phyloP scores from a whole-genome alignment of 2,329 filamentous ascomycete genomes.

The Fulvia fulva region DNA sequence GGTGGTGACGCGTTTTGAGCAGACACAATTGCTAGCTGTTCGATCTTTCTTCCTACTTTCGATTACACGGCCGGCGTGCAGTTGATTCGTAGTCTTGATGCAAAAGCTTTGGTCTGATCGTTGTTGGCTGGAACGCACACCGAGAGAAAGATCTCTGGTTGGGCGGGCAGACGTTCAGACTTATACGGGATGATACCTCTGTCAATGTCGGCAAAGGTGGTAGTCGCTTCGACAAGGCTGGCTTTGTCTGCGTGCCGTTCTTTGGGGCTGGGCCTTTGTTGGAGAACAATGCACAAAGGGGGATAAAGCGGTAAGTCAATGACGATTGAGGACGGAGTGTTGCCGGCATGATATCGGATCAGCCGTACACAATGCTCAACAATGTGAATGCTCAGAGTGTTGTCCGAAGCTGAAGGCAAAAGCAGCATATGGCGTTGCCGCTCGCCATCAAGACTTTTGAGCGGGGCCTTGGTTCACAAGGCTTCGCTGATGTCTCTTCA shows the following conservation, averaged over 20 bases:
- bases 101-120: background rate
- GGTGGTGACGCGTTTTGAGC: background rate
- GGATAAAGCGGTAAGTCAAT: background rate
- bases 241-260: background rate
- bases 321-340: background rate
- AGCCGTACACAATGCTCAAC: background rate
- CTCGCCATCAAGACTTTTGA: background rate
- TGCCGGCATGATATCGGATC: background rate
- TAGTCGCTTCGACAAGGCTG: background rate
- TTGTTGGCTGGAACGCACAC: background rate
- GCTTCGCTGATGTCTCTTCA: too few species aligned
- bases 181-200: background rate
- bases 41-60: background rate
- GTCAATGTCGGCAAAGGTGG: background rate
- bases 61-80: background rate
- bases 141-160: background rate
- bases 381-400: background rate
- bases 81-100: background rate
- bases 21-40: background rate
- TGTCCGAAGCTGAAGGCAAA: background rate
- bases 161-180: background rate
- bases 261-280: background rate
- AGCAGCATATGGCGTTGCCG: background rate
- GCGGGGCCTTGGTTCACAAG: too few species aligned
- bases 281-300: background rate